A percentile compares a stretch with the other conserved stretches of the same genome.
Conservation (phyloP, 2,329 filamentous ascomycete genomes). For the Canariomyces notabilis region DNA sequence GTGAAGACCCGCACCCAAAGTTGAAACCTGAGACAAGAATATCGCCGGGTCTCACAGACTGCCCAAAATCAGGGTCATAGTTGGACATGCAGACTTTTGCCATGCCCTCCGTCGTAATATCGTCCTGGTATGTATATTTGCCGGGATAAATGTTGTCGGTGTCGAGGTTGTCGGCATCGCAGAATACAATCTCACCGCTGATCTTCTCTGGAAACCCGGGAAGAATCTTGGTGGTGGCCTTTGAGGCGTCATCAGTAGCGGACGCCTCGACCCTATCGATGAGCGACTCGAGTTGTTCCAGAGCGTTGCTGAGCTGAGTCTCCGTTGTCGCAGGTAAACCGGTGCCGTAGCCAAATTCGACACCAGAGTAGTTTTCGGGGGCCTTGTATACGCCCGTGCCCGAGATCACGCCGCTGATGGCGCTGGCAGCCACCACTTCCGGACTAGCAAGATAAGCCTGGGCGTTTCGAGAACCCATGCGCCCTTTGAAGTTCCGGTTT, state of each 20-base stretch:
- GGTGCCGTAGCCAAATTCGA: too few relatives aligned
- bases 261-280: neutral
- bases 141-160: slow-evolving; percentile 90
- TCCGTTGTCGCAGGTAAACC: neutral
- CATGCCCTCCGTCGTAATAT: slow-evolving; percentile 72
- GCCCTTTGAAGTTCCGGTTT: slow-evolving; percentile 88
- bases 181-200: slow-evolving; percentile 86
- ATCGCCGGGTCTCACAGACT: too few relatives aligned
- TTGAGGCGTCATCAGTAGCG: neutral
- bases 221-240: slow-evolving; percentile 57
- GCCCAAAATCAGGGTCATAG: slow-evolving; percentile 76
- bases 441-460: slow-evolving; percentile 84
- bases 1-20: slow-evolving; percentile 77
- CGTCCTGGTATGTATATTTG: slow-evolving; percentile 85
- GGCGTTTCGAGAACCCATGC: slow-evolving; percentile 77
- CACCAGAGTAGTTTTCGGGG: too few relatives aligned
- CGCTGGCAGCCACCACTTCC: slow-evolving; percentile 87
- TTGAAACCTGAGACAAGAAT: too few relatives aligned
- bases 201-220: slow-evolving; percentile 84
- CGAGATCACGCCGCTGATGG: slow-evolving; percentile 64
- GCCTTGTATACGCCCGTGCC: slow-evolving; percentile 74
- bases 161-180: slow-evolving; percentile 75
- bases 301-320: neutral
- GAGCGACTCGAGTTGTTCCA: neutral
- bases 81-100: slow-evolving; percentile 86